Conservation (phyloP, 2,329 filamentous ascomycete genomes). For the Chaetomiaceae sp. region DNA sequence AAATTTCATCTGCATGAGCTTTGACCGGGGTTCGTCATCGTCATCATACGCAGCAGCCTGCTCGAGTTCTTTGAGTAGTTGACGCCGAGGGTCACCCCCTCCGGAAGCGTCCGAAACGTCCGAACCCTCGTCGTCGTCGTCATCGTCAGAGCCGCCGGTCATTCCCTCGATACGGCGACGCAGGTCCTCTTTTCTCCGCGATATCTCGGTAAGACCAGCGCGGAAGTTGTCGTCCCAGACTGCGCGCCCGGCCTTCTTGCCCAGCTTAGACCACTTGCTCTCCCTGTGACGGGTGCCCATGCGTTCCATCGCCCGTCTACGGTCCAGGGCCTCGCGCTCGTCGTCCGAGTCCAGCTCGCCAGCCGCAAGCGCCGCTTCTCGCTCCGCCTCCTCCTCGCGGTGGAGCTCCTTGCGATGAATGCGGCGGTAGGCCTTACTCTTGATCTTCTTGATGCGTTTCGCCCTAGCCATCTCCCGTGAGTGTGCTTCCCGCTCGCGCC, state of each 20-base stretch:
- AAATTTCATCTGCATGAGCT: slow-evolving; percentile 81
- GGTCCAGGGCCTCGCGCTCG: slow-evolving; percentile 62
- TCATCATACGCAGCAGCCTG: slow-evolving; percentile 42
- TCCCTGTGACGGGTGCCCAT: slow-evolving; percentile 83
- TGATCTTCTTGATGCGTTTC: slow-evolving; percentile 97
- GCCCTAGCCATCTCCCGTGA: slow-evolving; percentile 85
- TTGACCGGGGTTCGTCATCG: slow-evolving; percentile 56
- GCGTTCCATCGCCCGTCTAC: slow-evolving; percentile 73
- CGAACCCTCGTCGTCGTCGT: slow-evolving; percentile 43
- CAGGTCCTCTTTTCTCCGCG: slow-evolving; percentile 75
- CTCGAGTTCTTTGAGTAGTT: slow-evolving; percentile 47
- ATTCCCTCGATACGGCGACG: slow-evolving; percentile 74
- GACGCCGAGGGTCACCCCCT: slow-evolving; percentile 48
- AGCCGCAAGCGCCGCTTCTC: slow-evolving; percentile 49
- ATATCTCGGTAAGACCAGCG: slow-evolving; percentile 73
- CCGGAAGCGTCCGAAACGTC: slow-evolving; percentile 56
- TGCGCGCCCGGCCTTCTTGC: slow-evolving; percentile 72
- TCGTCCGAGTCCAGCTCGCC: slow-evolving; percentile 62
- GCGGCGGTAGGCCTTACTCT: slow-evolving; percentile 90
- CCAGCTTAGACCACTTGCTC: slow-evolving; percentile 86
- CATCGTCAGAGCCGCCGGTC: slow-evolving; percentile 28
- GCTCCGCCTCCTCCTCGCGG: slow-evolving; percentile 49
- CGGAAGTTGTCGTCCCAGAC: slow-evolving; percentile 88
- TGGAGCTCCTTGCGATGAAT: slow-evolving; percentile 75
- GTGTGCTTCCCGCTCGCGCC: slow-evolving; percentile 75